Evolutionary conservation across 495 filamentous ascomycete genomes (phyloP).

Genomic region (Penicillium diatomitis): DNA sequence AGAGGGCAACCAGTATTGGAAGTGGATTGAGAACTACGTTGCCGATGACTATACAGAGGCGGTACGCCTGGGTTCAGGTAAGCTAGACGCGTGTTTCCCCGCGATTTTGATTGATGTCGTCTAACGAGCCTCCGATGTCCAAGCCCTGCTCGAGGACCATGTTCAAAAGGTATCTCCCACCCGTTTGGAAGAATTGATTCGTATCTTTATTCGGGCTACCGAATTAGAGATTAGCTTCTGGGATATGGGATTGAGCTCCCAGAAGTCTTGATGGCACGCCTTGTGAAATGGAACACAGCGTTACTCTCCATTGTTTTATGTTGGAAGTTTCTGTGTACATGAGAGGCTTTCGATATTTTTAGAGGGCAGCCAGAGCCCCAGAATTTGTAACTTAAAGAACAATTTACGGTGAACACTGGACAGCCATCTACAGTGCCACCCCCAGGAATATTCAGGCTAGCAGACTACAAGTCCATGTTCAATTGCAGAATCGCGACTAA

Average conservation of each 20-base stretch:
- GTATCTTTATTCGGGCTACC: conserved; percentile 77
- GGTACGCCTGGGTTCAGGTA: conserved; percentile 58
- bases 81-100: conserved; percentile 5
- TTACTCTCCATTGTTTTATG: too few species aligned
- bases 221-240: conserved; percentile 88
- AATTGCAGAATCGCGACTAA: too few species aligned
- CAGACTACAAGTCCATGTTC: too few species aligned
- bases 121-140: conserved; percentile 11
- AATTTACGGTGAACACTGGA: too few species aligned
- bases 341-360: too few species aligned
- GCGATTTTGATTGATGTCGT: conserved; percentile 1
- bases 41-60: conserved; percentile 67
- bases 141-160: conserved; percentile 64
- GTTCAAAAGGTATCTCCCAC: conserved; percentile 58
- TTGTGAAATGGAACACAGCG: too few species aligned
- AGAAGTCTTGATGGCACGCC: conserved; percentile 12
- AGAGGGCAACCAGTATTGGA: conserved; percentile 72
- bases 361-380: too few species aligned
- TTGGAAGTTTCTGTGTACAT: too few species aligned
- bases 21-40: conserved; percentile 83
- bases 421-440: too few species aligned
- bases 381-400: too few species aligned
- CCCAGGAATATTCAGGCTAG: too few species aligned
- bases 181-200: conserved; percentile 70
- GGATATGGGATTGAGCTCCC: conserved; percentile 59